Base-by-base conservation (phyloP, 2,329 filamentous ascomycete species). In the Colletotrichum chrysophilum region DNA sequence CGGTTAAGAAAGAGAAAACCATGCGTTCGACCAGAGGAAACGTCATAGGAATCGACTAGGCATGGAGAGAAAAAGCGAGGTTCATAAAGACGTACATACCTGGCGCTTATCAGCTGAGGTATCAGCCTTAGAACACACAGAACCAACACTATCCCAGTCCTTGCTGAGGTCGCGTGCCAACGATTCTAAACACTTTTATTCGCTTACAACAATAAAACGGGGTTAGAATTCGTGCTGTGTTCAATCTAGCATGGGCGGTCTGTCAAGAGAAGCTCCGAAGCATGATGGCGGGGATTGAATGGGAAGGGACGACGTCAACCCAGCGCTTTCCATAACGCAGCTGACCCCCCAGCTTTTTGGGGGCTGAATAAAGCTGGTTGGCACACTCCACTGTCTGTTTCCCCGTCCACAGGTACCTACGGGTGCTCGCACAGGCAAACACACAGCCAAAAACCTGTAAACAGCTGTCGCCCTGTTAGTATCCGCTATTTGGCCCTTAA, bases 391-490 rank as follows among this genome's bases (percentile, higher is more conserved):
- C 26, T 60, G 26, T 58, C 55, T 58, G 55, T 21, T 52, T 52
- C 43, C n/a, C 52, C 12, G 34, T 36, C 34, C 34, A 36, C 34
- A 13, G n/a, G 18, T 43, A 43, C 18, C 8, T n/a, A 48, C 38
- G 18, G n/a, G n/a, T 32, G n/a, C 30, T 71, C 71, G 52, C 71
- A 74, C 71, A 74, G 66, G 21, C 21, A 21, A 34, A 16, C n/a
- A 32, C 18, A 62, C 58, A 32, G 14, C 30, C 30, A n/a, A 21
- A 14, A 18, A 21, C 58, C 58, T 62, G 28, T 21, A 62, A 62
- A 62, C 58, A 61, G 48, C 34, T 52, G 7, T 8, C 7, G 24
- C 70, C 71, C 74, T 70, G 74, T 76, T 70, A 36, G 64, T 76
- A 74, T 74, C 26, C 3, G 16, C 2, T 7, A 5, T 12, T 1